Evolutionary conservation across 495 filamentous ascomycete species (phyloP).

Genomic region (Neurospora sp.): DNA sequence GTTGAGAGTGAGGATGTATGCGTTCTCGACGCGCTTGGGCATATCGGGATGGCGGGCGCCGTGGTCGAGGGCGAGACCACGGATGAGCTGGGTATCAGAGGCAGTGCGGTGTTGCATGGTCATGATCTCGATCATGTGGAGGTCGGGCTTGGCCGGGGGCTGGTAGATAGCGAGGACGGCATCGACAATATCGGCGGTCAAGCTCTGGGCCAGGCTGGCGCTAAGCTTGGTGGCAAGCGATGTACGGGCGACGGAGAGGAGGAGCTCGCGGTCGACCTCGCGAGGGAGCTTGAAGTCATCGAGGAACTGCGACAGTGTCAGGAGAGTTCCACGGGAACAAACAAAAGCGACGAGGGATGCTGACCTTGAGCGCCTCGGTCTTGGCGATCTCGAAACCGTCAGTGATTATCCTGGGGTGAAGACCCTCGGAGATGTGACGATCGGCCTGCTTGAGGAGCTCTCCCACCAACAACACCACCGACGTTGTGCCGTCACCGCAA

Average conservation of each 20-base stretch:
- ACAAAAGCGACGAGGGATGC: not conserved
- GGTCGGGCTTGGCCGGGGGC: slow-evolving; percentile 80
- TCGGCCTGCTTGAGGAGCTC: slow-evolving; percentile 97
- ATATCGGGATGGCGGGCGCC: slow-evolving; percentile 96
- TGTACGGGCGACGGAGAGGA: slow-evolving; percentile 87
- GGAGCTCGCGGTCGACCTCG: slow-evolving; percentile 84
- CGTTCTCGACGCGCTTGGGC: slow-evolving; percentile 92
- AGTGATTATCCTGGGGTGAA: slow-evolving; percentile 93
- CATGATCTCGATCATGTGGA: slow-evolving; percentile 99
- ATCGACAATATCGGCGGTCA: slow-evolving; percentile 91
- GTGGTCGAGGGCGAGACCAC: slow-evolving; percentile 87
- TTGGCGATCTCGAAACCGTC: slow-evolving; percentile 98
- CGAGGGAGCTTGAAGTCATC: slow-evolving; percentile 83
- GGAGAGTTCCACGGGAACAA: not conserved
- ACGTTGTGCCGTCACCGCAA: slow-evolving; percentile 94
- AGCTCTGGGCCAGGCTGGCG: slow-evolving; percentile 72
- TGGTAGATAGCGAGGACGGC: slow-evolving; percentile 90
- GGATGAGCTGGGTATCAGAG: slow-evolving; percentile 91
- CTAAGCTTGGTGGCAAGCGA: slow-evolving; percentile 94
- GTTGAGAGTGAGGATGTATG: slow-evolving; percentile 88
- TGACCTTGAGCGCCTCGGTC: slow-evolving; percentile 79
- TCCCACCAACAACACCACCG: slow-evolving; percentile 88
- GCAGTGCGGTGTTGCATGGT: slow-evolving; percentile 98
- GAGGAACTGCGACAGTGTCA: slow-evolving; percentile 57
- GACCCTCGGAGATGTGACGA: slow-evolving; percentile 82